These are phyloP conservation scores for Tolypocladium guangdongense DNA, from an alignment of 2,329 filamentous ascomycete genomes.

Conservation along the genomic window DNA sequence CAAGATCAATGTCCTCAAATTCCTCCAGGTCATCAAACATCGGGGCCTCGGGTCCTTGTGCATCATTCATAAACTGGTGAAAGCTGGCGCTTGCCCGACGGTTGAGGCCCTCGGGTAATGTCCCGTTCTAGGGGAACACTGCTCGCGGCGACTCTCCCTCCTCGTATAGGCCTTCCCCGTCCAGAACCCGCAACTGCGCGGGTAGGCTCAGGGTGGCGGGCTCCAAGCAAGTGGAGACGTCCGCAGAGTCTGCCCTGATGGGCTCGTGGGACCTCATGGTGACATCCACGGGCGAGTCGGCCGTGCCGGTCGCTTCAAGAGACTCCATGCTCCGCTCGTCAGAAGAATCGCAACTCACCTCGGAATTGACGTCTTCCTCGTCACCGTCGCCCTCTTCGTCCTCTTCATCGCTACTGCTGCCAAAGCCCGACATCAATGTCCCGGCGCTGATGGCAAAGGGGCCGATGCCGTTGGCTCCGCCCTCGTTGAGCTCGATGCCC, in stretches of 20 bases:
- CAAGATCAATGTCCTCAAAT: conserved; percentile 17
- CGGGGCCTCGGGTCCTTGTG: neutral
- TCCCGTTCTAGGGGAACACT: conserved; percentile 4
- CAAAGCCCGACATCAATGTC: conserved; percentile 79
- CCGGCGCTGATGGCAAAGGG: conserved; percentile 63
- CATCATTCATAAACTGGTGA: neutral
- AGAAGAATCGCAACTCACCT: conserved; percentile 43
- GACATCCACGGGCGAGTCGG: conserved; percentile 17
- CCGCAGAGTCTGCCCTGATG: conserved; percentile 11
- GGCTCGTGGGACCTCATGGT: conserved; percentile 21
- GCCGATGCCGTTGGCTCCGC: conserved; percentile 55
- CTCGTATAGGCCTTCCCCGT: conserved; percentile 2
- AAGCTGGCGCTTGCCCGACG: conserved; percentile 8
- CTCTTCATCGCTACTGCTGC: conserved; percentile 90
- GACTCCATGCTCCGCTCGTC: conserved; percentile 17
- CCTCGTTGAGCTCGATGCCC: conserved; percentile 56
- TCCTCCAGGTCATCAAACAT: conserved; percentile 14
- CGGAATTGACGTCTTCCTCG: conserved; percentile 60
- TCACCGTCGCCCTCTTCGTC: conserved; percentile 88
- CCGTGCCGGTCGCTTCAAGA: conserved; percentile 15
- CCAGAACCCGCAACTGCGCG: conserved; percentile 3
- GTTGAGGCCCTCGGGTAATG: neutral
- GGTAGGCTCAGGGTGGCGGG: conserved; percentile 2
- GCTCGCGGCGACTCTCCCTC: conserved; percentile 2
- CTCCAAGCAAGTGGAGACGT: conserved; percentile 8